Conservation (phyloP, 768 basidiomycete genomes). For the Suillus fuscotomentosus region DNA sequence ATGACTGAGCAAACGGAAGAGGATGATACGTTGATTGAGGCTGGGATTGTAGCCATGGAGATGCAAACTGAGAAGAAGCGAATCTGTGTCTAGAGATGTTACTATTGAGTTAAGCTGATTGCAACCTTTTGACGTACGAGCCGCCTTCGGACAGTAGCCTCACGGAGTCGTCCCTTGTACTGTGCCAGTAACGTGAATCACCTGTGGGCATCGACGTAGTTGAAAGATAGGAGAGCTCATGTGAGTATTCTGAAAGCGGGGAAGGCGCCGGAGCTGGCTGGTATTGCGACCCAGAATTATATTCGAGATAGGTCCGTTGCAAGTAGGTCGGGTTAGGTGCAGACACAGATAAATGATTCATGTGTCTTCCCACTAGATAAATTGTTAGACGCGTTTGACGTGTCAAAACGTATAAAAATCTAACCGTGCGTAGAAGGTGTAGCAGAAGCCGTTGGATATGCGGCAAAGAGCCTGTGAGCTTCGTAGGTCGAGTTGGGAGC, state of each 20-base stretch:
- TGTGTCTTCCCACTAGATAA: conserved; percentile 62
- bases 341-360: conserved; percentile 56
- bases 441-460: conserved; percentile 74
- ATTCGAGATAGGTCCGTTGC: conserved; percentile 52
- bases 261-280: conserved; percentile 39
- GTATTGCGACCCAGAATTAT: conserved; percentile 24
- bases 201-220: conserved; percentile 42
- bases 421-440: conserved; percentile 76
- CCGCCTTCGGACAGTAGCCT: conserved; percentile 54
- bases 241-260: conserved; percentile 68
- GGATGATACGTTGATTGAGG: conserved; percentile 54
- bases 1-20: conserved; percentile 57
- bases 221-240: conserved; percentile 56
- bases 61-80: conserved; percentile 28
- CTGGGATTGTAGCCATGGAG: conserved; percentile 36
- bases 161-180: conserved; percentile 57
- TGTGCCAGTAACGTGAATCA: conserved; percentile 64
- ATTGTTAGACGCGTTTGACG: conserved; percentile 5
- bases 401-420: conserved; percentile 12
- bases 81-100: conserved; percentile 17
- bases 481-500: conserved; percentile 57
- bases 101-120: not conserved
- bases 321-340: conserved; percentile 63
- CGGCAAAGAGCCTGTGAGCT: conserved; percentile 62
- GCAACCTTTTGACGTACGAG: conserved; percentile 39